Base-by-base conservation (phyloP, 2,329 filamentous ascomycete genomes). In the Macrophomina pseudophaseolina region DNA sequence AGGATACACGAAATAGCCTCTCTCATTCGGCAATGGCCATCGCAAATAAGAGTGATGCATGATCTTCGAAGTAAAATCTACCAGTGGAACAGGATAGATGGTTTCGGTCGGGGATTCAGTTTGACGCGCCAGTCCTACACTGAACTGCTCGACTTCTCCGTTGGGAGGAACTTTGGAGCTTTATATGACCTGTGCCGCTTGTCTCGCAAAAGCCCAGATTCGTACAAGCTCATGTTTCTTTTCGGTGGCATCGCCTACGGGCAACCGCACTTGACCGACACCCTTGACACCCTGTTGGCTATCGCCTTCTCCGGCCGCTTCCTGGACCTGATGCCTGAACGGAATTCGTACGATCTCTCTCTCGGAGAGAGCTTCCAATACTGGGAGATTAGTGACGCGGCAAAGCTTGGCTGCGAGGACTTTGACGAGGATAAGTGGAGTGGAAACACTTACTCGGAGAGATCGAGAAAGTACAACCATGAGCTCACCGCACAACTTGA, bases 1-100 rank as follows among this genome's bases (percentile, higher is more conserved):
- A 68, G 69, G 4, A 65, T 70, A 5, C 71, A 69, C 16, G 18
- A 66, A 8, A 68, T 71, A 1, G 72, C 71, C 14, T 62, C 38
- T 1, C 46, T 78, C 62, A 46, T 59, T 28, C 32, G 32, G 7
- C 14, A 16, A 16, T 66, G 64, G 67, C 46, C 56, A 16, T 5
- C 14, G 1, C 40, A 38, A 4, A 18, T 58, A n/a, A 5, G 56
- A 2, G 48, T 49, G 3, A 16, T 44, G 16, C 28, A 5, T 32
- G 64, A 65, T 11, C 64, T 65, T 44, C 12, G 14, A 1, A 23
- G n/a, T 9, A 49, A 8, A 4, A 52, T 49, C 2, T 2, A 16
- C 5, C 14, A 48, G 18, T 65, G 64, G 64, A 3, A 8, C 12
- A n/a, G 4, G 3, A 54, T 65, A 2, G 12, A 35, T 1, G 52